Percentiles rank a stretch among this genome's conserved stretches.
phyloP scores from a whole-genome alignment of 345 rosid species.

The Physaria fendleri region DNA sequence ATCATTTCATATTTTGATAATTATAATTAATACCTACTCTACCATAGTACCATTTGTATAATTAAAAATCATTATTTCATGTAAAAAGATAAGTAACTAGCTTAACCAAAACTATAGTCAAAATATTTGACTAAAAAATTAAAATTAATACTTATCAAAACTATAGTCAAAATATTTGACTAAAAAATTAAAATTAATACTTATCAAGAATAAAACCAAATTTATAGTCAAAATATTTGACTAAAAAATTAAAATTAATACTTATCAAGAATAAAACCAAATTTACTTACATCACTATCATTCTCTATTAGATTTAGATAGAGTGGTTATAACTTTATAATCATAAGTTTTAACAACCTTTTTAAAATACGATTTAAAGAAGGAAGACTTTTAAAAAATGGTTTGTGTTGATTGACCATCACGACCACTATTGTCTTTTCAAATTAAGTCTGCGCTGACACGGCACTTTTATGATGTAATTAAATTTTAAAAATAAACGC shows the following conservation, averaged over 20 bases:
- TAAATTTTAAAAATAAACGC: neutral
- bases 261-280: neutral
- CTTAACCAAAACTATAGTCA: neutral
- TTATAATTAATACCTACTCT: neutral
- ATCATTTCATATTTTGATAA: neutral
- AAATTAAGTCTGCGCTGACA: conserved; percentile 27
- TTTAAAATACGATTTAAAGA: neutral
- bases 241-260: neutral
- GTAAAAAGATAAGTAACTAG: neutral
- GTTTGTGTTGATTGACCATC: conserved; percentile 17
- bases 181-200: no score
- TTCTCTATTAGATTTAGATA: neutral
- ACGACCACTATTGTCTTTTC: conserved; percentile 14
- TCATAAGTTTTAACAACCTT: neutral
- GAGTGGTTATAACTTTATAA: neutral
- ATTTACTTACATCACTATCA: conserved; percentile 11
- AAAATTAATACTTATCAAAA: no score
- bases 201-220: neutral
- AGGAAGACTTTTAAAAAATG: neutral
- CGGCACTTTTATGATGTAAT: conserved; percentile 14
- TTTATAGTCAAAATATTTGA: neutral
- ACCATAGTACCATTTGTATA: neutral
- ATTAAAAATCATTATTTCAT: neutral
- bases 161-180: neutral
- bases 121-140: neutral